Percentiles rank a stretch among this genome's conserved stretches.
These are phyloP conservation scores for Leptographium lundbergii DNA, from an alignment of 2,329 filamentous ascomycete genomes.

Conservation along the genomic window DNA sequence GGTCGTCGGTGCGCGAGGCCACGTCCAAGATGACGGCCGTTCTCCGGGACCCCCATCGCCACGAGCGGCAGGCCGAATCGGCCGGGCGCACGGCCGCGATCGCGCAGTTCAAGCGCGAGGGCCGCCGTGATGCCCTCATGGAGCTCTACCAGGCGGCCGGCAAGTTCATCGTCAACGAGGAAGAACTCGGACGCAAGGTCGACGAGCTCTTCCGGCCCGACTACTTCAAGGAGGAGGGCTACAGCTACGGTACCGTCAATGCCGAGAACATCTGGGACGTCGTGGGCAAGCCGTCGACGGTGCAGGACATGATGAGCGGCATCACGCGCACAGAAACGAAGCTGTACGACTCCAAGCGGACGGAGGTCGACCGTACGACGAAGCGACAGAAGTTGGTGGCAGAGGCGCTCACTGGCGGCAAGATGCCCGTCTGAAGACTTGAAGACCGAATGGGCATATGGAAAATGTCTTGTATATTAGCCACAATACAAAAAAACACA, in stretches of 20 bases:
- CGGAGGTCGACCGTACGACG: slow-evolving; percentile 30
- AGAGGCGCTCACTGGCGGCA: slow-evolving; percentile 47
- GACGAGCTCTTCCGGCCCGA: slow-evolving; percentile 63
- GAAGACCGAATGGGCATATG: background rate
- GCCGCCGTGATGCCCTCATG: slow-evolving; percentile 61
- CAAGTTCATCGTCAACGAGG: slow-evolving; percentile 73
- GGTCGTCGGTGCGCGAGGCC: slow-evolving; percentile 46
- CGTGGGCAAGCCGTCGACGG: slow-evolving; percentile 30
- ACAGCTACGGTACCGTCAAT: slow-evolving; percentile 17
- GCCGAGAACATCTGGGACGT: slow-evolving; percentile 39
- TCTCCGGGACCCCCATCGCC: slow-evolving; percentile 49
- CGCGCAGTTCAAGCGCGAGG: slow-evolving; percentile 39
- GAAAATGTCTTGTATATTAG: background rate
- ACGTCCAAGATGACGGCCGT: slow-evolving; percentile 36
- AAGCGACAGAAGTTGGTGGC: slow-evolving; percentile 40
- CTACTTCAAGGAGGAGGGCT: slow-evolving; percentile 32
- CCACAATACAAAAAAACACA: background rate
- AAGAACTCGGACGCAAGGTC: slow-evolving; percentile 60
- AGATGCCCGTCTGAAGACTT: slow-evolving; percentile 24
- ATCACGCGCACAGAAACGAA: slow-evolving; percentile 19
- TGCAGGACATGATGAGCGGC: slow-evolving; percentile 31
- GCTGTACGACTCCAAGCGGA: slow-evolving; percentile 23
- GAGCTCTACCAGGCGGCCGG: slow-evolving; percentile 82
- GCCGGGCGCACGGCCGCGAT: slow-evolving; percentile 27
- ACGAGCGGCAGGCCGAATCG: slow-evolving; percentile 36